phyloP scores from a whole-genome alignment of 192 early-diverging fungal species.

The Coemansia sp. region DNA sequence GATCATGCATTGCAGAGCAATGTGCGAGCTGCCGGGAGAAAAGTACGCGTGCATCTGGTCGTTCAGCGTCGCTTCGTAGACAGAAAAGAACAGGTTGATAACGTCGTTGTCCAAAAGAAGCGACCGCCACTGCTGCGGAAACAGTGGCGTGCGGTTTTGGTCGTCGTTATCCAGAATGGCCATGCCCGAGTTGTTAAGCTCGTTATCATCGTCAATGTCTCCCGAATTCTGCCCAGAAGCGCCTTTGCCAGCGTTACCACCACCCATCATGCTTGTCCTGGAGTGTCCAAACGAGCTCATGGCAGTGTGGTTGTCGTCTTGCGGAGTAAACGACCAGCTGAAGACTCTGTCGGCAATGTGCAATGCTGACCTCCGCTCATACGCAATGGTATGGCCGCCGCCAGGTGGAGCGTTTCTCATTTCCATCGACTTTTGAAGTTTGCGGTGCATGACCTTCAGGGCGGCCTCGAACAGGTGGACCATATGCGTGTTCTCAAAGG shows the following conservation, averaged over 20 bases:
- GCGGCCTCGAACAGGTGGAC: slow-evolving; percentile 43
- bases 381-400: slow-evolving; percentile 37
- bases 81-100: slow-evolving; percentile 45
- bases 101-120: slow-evolving; percentile 47
- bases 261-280: background rate
- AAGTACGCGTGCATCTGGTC: slow-evolving; percentile 55
- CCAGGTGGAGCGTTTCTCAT: slow-evolving; percentile 6
- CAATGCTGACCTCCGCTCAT: slow-evolving; percentile 49
- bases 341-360: slow-evolving; percentile 47
- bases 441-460: slow-evolving; percentile 45
- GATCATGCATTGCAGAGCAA: slow-evolving; percentile 50
- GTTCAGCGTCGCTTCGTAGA: slow-evolving; percentile 46
- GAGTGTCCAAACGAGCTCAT: slow-evolving; percentile 40
- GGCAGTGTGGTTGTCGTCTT: slow-evolving; percentile 27
- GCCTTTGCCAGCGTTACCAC: background rate
- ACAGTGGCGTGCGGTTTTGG: slow-evolving; percentile 43
- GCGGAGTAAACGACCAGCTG: slow-evolving; percentile 43
- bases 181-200: slow-evolving; percentile 18
- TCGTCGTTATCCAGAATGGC: slow-evolving; percentile 31
- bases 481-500: slow-evolving; percentile 50
- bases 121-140: slow-evolving; percentile 41
- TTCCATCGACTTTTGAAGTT: slow-evolving; percentile 43
- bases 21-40: slow-evolving; percentile 52
- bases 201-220: slow-evolving; percentile 20
- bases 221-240: background rate